A percentile compares a stretch with the other conserved stretches of the same genome.
These are phyloP conservation scores for Erysimum cheiranthoides DNA, from an alignment of 345 rosid genomes.

Conservation along the genomic window DNA sequence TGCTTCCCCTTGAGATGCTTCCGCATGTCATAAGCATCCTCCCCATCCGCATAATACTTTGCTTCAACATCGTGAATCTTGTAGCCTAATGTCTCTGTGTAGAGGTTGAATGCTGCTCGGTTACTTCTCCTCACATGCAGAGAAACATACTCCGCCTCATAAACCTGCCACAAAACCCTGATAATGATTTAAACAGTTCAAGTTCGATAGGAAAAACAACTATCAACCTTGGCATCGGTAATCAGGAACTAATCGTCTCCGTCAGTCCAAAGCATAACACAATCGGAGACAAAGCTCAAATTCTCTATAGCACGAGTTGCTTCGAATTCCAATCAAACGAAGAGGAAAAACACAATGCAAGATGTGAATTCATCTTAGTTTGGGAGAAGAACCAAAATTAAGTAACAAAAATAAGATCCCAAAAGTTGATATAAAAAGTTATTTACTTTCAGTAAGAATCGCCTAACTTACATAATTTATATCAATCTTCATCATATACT, in stretches of 20 bases:
- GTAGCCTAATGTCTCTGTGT: conserved; percentile 85
- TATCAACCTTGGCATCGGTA: background rate
- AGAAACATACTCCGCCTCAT: conserved; percentile 91
- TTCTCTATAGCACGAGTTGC: background rate
- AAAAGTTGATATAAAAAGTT: background rate
- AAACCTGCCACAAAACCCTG: conserved; percentile 56
- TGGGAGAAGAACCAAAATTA: background rate
- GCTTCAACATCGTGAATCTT: conserved; percentile 95
- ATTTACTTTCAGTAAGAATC: background rate
- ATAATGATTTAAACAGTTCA: conserved; percentile 18
- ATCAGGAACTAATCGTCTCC: background rate
- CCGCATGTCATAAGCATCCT: conserved; percentile 98
- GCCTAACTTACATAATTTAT: background rate
- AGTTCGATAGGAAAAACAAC: background rate
- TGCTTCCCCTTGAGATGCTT: conserved; percentile 92
- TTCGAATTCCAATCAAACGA: conserved; percentile 17
- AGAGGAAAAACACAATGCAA: conserved; percentile 11
- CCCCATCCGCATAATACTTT: conserved; percentile 97
- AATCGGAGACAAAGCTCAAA: conserved; percentile 3
- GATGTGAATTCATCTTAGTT: too few species aligned
- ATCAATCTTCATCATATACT: conserved; percentile 3
- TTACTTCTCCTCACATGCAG: conserved; percentile 97
- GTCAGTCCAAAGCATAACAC: conserved; percentile 16
- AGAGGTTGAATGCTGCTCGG: conserved; percentile 91
- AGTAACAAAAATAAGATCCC: background rate